These are phyloP conservation scores for Elsinoe batatas DNA, from an alignment of 2,329 filamentous ascomycete genomes.

Conservation along the genomic window DNA sequence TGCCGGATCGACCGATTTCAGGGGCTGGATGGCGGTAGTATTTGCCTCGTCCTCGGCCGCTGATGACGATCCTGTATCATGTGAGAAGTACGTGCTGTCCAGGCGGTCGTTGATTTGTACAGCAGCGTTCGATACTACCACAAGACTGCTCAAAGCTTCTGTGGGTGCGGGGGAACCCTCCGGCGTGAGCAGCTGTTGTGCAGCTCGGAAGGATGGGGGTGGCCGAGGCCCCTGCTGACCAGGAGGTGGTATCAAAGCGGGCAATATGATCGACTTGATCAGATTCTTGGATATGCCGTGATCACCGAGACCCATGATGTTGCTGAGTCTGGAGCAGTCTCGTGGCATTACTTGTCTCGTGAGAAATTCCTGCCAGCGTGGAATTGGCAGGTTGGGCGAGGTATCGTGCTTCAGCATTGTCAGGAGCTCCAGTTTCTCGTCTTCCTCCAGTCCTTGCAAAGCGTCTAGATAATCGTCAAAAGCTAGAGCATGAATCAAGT, in stretches of 20 bases:
- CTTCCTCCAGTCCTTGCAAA: constrained; percentile 3
- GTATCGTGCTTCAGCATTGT: not conserved
- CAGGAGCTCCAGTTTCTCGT: constrained; percentile 12
- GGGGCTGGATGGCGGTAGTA: not conserved
- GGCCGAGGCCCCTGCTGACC: not conserved
- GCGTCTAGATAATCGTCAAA: constrained; percentile 14
- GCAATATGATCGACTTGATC: not conserved
- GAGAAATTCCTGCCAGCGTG: constrained; percentile 1
- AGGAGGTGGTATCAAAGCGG: not conserved
- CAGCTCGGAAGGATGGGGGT: not conserved
- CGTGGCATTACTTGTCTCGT: not conserved
- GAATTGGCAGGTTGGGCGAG: not conserved
- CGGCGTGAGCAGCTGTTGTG: not conserved
- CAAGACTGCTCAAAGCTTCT: not conserved
- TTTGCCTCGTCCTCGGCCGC: not conserved
- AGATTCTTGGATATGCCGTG: not conserved
- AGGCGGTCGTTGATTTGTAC: not conserved
- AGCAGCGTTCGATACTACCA: too few species aligned
- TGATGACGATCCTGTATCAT: not conserved
- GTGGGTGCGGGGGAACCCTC: not conserved
- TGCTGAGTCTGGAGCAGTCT: not conserved
- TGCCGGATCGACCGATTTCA: too few species aligned
- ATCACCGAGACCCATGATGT: not conserved
- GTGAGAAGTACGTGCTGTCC: not conserved
- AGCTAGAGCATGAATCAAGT: not conserved